Evolutionary conservation across 441 rosid genomes (phyloP), one percentile per base, ranked within the genome.

Genomic region (California macrophylla): DNA sequence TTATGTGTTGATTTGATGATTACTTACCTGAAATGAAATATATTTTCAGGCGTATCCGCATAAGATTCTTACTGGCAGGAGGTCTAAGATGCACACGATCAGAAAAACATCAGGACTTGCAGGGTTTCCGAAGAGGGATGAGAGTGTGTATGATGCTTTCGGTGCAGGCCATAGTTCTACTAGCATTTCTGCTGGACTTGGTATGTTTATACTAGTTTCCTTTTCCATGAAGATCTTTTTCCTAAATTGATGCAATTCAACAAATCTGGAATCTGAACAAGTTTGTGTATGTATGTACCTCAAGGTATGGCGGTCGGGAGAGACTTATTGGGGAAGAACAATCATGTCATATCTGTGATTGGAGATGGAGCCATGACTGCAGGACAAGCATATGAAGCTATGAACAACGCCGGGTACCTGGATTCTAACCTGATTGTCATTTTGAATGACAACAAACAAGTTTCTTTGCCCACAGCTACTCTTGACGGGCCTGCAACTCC

Each of bases 351-450:
- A 32, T 78, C 94, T 3, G 91, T 89, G 76, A 88, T 88, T 36
- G 94, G 94, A 72, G 94, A 88, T 71, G 94, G 94, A 61, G 91
- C 94, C 64, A 86, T 88, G 94, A 88, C 91, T 15, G 94, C 91
- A 30, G 94, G 91, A 36, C 90, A 85, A 66, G 91, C 94, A 42
- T 89, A 85, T 1, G 94, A 89, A 72, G 94, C 94, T 4, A 79
- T 86, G 94, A 89, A 86, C 71, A 89, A 89, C 66, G 90, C 89
- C 13, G 89, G 94, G 8, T 89, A 77, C 47, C 85, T 89, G n/a
- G 94, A 89, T 66, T 3, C 90, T 25, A 89, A 85, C 73, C 67
- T 89, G 0, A 85, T 89, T 29, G 79, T 85, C 26, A 74, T 89
- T 36, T 66, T 89, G 70, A 89, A 89, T 26, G 91, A 89, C 80